A percentile compares a stretch with the other conserved stretches of the same genome.
phyloP scores from a whole-genome alignment of 73 alveolate species.

The Breviolum minutum region DNA sequence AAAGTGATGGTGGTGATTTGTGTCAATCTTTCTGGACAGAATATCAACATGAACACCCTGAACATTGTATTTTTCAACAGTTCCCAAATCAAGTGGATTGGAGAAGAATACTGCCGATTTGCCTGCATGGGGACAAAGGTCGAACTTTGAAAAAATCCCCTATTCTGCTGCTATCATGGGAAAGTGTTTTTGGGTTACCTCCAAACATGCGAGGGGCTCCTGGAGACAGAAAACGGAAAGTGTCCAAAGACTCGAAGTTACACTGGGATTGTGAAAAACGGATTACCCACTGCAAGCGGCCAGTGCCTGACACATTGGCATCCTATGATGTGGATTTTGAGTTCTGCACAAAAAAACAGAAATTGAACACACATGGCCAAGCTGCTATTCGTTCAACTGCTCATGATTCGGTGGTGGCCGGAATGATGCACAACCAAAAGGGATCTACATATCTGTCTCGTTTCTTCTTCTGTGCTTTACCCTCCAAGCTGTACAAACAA shows the following conservation, averaged over 20 bases:
- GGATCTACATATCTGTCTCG: neutral
- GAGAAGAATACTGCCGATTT: neutral
- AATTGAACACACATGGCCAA: neutral
- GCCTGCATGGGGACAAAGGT: slow-evolving; percentile 36
- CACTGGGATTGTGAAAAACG: neutral
- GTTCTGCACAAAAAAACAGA: neutral
- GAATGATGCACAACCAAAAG: neutral
- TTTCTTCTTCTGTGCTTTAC: neutral
- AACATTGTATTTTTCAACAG: neutral
- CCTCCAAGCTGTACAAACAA: neutral
- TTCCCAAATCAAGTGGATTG: neutral
- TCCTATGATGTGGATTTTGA: neutral
- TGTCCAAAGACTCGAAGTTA: no score
- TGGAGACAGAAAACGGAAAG: no score
- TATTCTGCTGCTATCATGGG: neutral
- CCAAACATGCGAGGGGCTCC: neutral
- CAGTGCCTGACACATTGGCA: neutral
- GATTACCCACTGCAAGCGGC: neutral
- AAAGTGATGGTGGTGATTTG: neutral
- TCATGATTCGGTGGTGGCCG: neutral
- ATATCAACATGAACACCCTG: neutral
- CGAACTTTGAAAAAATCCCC: neutral
- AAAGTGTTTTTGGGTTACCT: neutral
- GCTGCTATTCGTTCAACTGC: neutral
- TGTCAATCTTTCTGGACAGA: neutral